Evolutionary conservation across 2,329 filamentous ascomycete genomes (phyloP).

Genomic region (Albifimbria verrucaria): DNA sequence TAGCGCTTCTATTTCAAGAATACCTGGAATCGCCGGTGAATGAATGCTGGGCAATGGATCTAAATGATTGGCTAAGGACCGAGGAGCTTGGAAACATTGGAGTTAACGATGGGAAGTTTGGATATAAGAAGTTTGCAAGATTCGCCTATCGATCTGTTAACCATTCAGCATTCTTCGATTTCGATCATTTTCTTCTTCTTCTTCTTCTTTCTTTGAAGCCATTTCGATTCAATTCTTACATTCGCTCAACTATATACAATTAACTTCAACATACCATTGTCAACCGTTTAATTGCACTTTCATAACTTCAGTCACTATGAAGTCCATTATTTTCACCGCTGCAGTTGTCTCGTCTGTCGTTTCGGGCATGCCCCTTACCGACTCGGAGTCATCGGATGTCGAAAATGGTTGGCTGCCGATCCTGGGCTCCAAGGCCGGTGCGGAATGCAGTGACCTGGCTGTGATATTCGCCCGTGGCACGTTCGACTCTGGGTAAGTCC

Average conservation of each 20-base stretch:
- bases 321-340: neutral
- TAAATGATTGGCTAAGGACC: neutral
- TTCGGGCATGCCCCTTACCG: neutral
- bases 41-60: too few relatives aligned
- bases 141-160: too few relatives aligned
- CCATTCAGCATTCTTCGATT: too few relatives aligned
- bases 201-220: too few relatives aligned
- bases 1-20: neutral
- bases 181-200: too few relatives aligned
- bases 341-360: neutral
- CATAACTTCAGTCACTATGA: neutral
- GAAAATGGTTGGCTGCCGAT: neutral
- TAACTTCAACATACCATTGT: too few relatives aligned
- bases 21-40: neutral
- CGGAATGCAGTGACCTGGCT: conserved; percentile 3
- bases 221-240: too few relatives aligned
- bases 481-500: conserved; percentile 9
- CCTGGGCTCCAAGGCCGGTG: neutral
- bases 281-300: neutral
- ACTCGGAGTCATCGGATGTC: neutral
- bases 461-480: conserved; percentile 11
- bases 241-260: too few relatives aligned
- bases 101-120: too few relatives aligned
- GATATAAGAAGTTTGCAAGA: too few relatives aligned
- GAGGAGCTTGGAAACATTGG: too few relatives aligned